Conservation (phyloP, 805 yeast genomes). For the Huiozyma naganishii region DNA sequence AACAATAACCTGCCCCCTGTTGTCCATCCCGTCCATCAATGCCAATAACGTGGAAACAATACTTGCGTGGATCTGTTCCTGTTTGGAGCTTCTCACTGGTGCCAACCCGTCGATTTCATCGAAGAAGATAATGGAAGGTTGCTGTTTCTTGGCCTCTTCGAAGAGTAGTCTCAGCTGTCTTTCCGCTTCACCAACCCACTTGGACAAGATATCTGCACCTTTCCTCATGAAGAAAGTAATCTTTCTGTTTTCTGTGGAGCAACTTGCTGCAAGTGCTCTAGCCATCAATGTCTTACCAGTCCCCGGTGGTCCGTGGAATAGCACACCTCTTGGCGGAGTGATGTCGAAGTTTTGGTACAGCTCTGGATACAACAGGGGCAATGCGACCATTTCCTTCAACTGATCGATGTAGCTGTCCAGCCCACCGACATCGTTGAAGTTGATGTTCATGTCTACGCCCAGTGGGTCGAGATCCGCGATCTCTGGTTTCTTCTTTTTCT, state of each 20-base stretch:
- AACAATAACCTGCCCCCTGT: conserved; percentile 94
- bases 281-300: conserved; percentile 99
- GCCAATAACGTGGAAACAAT: conserved; percentile 93
- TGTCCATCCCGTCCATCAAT: conserved; percentile 98
- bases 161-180: conserved; percentile 81
- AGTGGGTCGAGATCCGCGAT: conserved; percentile 88
- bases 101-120: conserved; percentile 98
- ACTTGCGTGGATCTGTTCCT: conserved; percentile 96
- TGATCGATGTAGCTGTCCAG: conserved; percentile 83
- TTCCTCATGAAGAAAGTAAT: conserved; percentile 96
- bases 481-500: conserved; percentile 39
- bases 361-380: conserved; percentile 89
- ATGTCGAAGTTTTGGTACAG: conserved; percentile 79
- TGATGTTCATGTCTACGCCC: conserved; percentile 80
- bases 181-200: conserved; percentile 99
- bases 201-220: conserved; percentile 93
- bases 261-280: conserved; percentile 89
- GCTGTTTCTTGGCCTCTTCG: conserved; percentile 93
- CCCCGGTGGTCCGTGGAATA: conserved; percentile 98
- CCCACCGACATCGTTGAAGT: conserved; percentile 82
- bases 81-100: conserved; percentile 93
- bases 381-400: conserved; percentile 90
- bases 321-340: conserved; percentile 94
- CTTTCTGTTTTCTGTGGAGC: conserved; percentile 73
- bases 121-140: conserved; percentile 91